Base-by-base conservation (phyloP, 495 filamentous ascomycete genomes). In the Neurospora sp. region DNA sequence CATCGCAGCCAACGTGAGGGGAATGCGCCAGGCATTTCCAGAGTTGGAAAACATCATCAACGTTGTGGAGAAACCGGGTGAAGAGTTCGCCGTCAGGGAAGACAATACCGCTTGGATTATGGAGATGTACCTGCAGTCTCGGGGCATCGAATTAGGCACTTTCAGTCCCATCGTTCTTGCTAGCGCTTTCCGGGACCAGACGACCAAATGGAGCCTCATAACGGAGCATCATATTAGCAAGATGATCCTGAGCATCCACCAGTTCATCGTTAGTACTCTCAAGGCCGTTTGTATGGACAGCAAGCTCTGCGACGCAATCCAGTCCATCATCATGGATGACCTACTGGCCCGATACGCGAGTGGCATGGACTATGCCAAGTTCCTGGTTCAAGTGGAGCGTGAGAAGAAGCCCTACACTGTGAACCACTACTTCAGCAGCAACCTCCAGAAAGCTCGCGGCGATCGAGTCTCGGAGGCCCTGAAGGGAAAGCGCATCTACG, bases 341-440 rank as follows among this genome's bases (percentile, higher is more conserved):
- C 68, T 90, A 1, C 72, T 81, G 7, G 71, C 76, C 1, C 78
- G 79, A 6, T 90, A 90, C 70, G 77, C 76, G 42, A 71, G 37
- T 7, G 83, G 83, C 0, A 79, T 87, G 39, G 71, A 80, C 1
- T 79, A 86, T 27, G 82, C 81, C 10, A 71, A 75, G 1, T 85
- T 85, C 69, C 76, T 92, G 1, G 79, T 90, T 0, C 16, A 76
- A 0, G 82, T 87, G 31, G 88, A 91, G 73, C 79, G 84, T 0
- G 76, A 80, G 9, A 81, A 81, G 1, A 80, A 73, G 3, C 86
- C 84, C 2, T 78, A 86, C 70, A 91, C 89, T 0, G 75, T 84
- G 0, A 87, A 88, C 71, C 82, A 86, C 71, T 87, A 86, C 71
- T 86, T 90, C 71, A 86, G 81, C 69, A 81, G 85, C 4, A 83